Evolutionary conservation across 164 flowering plant genomes (phyloP).

Genomic region (Santalum album): DNA sequence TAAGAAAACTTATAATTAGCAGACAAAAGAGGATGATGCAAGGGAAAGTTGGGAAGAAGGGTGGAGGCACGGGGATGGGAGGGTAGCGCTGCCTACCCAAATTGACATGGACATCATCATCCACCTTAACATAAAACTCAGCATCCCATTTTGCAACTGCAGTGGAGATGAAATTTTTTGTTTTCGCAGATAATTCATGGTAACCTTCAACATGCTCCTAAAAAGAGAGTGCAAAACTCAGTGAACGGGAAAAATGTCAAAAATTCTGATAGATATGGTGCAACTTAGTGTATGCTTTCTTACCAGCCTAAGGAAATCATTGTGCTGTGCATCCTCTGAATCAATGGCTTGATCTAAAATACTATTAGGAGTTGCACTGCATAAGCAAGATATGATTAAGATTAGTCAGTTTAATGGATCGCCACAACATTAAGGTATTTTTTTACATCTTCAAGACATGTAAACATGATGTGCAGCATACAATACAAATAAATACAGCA

Average conservation of each 20-base stretch:
- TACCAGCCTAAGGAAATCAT: conserved; percentile 82
- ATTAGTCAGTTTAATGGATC: conserved; percentile 1
- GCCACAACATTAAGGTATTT: neutral
- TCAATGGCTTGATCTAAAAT: conserved; percentile 84
- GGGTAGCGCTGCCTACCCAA: conserved; percentile 42
- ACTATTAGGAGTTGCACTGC: conserved; percentile 78
- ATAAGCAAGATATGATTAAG: conserved; percentile 11
- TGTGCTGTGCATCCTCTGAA: conserved; percentile 78
- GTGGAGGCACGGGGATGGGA: too few relatives aligned
- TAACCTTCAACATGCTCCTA: conserved; percentile 95
- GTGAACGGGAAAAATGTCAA: neutral
- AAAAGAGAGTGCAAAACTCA: conserved; percentile 11
- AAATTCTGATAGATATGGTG: conserved; percentile 1
- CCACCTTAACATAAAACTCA: conserved; percentile 87
- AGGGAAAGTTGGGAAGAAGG: neutral
- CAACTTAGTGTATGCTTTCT: conserved; percentile 8
- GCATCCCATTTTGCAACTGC: conserved; percentile 96
- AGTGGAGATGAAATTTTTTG: conserved; percentile 80
- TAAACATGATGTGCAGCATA: neutral
- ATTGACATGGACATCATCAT: conserved; percentile 97
- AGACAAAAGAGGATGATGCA: neutral
- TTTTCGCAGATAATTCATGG: conserved; percentile 91
- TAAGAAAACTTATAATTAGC: neutral
- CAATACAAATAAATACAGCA: neutral
- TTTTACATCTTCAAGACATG: neutral